Evolutionary conservation across 129 eudicot genomes (phyloP).

Genomic region (sunflower (Helianthus annuus)): DNA sequence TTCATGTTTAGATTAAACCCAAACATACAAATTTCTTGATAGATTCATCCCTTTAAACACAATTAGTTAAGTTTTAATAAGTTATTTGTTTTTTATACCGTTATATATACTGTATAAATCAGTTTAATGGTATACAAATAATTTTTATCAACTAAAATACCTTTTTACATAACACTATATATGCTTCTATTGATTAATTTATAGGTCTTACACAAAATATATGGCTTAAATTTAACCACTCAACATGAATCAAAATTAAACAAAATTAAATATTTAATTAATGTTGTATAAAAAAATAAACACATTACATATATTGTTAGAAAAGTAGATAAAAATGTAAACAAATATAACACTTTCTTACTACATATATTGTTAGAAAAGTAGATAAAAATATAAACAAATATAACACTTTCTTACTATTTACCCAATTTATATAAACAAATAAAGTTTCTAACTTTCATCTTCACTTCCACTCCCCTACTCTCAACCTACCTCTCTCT

Average conservation of each 20-base stretch:
- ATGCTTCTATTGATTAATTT: neutral
- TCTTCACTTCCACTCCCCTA: slow-evolving; percentile 32
- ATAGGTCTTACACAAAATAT: neutral
- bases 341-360: no score
- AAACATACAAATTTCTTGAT: no score
- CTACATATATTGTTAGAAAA: no score
- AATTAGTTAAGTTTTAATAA: neutral
- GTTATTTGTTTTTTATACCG: neutral
- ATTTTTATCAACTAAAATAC: neutral
- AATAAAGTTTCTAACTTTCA: neutral
- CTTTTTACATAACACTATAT: neutral
- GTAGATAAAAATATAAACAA: no score
- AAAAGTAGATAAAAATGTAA: no score
- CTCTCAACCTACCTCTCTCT: slow-evolving; percentile 35
- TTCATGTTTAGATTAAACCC: neutral
- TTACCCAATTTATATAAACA: neutral
- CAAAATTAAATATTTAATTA: no score
- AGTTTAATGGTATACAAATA: neutral
- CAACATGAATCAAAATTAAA: no score
- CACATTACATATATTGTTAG: no score
- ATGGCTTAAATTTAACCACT: no score
- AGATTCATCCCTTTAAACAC: no score
- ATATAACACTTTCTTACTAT: neutral
- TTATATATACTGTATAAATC: neutral
- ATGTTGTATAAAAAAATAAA: no score